phyloP scores from a whole-genome alignment of 2,329 filamentous ascomycete genomes.

The Venturia pyrina region DNA sequence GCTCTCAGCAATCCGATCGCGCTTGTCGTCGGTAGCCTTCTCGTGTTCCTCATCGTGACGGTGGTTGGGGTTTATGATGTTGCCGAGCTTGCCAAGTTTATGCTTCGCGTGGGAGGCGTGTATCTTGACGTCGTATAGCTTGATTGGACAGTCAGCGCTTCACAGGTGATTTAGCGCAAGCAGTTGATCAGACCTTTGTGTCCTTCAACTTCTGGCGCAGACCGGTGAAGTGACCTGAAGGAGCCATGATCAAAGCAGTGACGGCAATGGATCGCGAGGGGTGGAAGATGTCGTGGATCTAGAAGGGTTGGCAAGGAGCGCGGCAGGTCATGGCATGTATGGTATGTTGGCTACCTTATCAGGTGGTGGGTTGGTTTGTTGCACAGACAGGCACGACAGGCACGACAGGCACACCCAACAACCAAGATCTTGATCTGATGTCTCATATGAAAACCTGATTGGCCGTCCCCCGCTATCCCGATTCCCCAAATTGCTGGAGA shows the following conservation, averaged over 20 bases:
- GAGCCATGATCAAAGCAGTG: neutral
- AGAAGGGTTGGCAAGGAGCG: neutral
- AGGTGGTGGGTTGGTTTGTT: too few species aligned
- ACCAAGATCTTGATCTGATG: neutral
- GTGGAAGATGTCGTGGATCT: neutral
- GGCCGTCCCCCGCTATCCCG: too few species aligned
- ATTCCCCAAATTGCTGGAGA: too few species aligned
- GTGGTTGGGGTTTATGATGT: conserved; percentile 74
- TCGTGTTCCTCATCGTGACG: conserved; percentile 93
- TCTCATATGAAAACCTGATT: neutral
- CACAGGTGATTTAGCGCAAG: neutral
- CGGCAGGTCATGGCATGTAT: neutral
- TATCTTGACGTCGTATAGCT: conserved; percentile 39
- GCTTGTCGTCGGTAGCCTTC: conserved; percentile 69
- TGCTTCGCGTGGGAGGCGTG: conserved; percentile 50
- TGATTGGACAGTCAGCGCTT: neutral
- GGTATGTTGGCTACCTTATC: too few species aligned
- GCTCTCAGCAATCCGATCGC: conserved; percentile 57
- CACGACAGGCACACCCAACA: neutral
- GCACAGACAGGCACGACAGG: too few species aligned
- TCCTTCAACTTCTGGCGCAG: conserved; percentile 36
- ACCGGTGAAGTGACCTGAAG: conserved; percentile 22
- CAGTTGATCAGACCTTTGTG: conserved; percentile 20
- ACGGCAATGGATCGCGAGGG: neutral
- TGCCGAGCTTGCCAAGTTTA: conserved; percentile 54